Percentiles rank a stretch among this genome's conserved stretches.
phyloP scores from a whole-genome alignment of 805 yeast species.

The Candida insectorum region DNA sequence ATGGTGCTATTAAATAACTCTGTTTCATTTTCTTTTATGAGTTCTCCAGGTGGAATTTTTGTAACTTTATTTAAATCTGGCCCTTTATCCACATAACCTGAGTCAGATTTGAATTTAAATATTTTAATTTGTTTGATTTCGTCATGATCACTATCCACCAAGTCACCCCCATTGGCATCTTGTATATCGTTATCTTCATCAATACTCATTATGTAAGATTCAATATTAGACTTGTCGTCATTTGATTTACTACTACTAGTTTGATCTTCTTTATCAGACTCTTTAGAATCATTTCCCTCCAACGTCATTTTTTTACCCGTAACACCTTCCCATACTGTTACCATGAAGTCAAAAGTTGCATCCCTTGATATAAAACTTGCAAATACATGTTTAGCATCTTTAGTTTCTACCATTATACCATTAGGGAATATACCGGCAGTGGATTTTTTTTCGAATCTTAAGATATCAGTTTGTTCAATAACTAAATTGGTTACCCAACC shows the following conservation, averaged over 20 bases:
- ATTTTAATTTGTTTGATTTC: conserved; percentile 12
- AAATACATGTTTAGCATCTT: conserved; percentile 64
- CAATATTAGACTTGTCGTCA: conserved; percentile 12
- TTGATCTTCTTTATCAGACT: conserved; percentile 5
- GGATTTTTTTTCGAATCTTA: conserved; percentile 70
- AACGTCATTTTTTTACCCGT: conserved; percentile 17
- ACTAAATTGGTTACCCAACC: conserved; percentile 89
- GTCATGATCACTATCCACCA: neutral
- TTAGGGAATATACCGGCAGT: conserved; percentile 92
- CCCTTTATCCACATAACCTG: conserved; percentile 52
- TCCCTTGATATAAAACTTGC: conserved; percentile 88
- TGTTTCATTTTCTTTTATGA: conserved; percentile 29
- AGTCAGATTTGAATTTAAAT: conserved; percentile 34
- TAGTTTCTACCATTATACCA: conserved; percentile 73
- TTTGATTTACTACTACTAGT: neutral
- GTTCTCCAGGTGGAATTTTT: conserved; percentile 29
- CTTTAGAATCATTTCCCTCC: conserved; percentile 21
- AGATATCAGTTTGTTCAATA: conserved; percentile 68
- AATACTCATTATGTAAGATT: conserved; percentile 38
- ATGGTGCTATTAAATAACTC: conserved; percentile 50
- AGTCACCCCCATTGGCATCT: conserved; percentile 2
- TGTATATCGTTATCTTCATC: conserved; percentile 20
- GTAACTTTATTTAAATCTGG: conserved; percentile 66
- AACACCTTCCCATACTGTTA: conserved; percentile 62
- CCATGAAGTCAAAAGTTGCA: conserved; percentile 65